Conservation (phyloP, 768 basidiomycete species). For the Ephemerocybe angulata region DNA sequence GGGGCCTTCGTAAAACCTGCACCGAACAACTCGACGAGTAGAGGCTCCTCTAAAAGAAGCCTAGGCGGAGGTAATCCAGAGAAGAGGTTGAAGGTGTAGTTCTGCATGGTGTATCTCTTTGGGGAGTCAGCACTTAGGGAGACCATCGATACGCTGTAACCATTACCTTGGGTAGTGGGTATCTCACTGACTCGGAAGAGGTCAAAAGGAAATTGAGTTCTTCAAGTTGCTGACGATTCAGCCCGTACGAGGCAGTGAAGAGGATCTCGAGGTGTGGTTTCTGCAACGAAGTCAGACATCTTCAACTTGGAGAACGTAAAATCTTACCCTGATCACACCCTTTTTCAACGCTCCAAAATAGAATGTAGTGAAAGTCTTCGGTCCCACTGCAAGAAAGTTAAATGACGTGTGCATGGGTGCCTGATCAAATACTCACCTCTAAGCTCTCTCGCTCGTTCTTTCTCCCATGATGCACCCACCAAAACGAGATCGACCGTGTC, state of each 20-base stretch:
- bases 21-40: slow-evolving; percentile 72
- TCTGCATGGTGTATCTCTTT: not conserved
- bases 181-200: slow-evolving; percentile 36
- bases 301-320: too few species aligned
- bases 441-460: slow-evolving; percentile 70
- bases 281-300: too few species aligned
- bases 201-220: slow-evolving; percentile 66
- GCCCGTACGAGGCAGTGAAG: slow-evolving; percentile 76
- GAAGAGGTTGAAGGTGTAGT: slow-evolving; percentile 3
- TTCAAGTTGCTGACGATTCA: slow-evolving; percentile 64
- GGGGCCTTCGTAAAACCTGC: slow-evolving; percentile 79
- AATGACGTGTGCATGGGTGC: not conserved
- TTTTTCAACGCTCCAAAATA: slow-evolving; percentile 68
- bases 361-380: slow-evolving; percentile 73
- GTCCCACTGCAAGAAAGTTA: slow-evolving; percentile 47
- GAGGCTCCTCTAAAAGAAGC: slow-evolving; percentile 61
- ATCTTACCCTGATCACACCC: slow-evolving; percentile 32
- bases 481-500: slow-evolving; percentile 79
- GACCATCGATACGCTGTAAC: not conserved
- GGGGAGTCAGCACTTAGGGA: not conserved
- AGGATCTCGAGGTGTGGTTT: slow-evolving; percentile 68
- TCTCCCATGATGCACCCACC: slow-evolving; percentile 78
- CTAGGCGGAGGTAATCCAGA: slow-evolving; percentile 29
- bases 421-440: slow-evolving; percentile 45
- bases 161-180: slow-evolving; percentile 12